Evolutionary conservation across 2,329 filamentous ascomycete species (phyloP), one percentile per base, ranked within the genome.

Genomic region (Penicillium sp.): DNA sequence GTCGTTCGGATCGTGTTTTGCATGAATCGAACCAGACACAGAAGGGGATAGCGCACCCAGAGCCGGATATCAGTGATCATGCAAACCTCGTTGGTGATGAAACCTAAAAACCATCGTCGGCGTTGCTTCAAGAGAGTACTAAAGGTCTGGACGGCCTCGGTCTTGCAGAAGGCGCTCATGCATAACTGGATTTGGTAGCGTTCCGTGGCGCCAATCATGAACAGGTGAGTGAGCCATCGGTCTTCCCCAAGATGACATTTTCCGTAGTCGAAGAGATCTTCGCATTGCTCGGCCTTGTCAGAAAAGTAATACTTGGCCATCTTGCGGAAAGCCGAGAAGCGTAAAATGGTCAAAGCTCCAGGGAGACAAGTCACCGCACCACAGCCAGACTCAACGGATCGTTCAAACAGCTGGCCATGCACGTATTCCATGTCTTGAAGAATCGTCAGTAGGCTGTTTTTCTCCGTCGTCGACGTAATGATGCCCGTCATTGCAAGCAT

Each of bases 241-340:
- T 99, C 94, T 75, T 97, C 94, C 39, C 94, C 94, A 43, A 97
- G 77, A 76, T 97, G 92, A 68, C 90, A 92, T 77, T 97, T 97
- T 55, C 91, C 92, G 71, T 93, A 97, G 72, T 99, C 93, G 70
- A 99, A 99, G 13, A 97, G 81, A 73, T 97, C 93, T 59, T 96
- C 91, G 69, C 92, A 96, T 70, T 96, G 90, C 74, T 96, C 93
- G 5, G 92, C 91, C 74, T 96, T 96, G 76, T 97, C 93, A 39
- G 92, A 92, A 74, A 99, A 99, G 77, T 99, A 97, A 77, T 96
- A 96, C 71, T 95, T 96, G 69, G 93, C 91, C 92, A 99, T 97
- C 69, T 90, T 89, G 57, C 92, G 85, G 76, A 99, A 97, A 5
- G 94, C 94, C 2, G 93, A 97, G 76, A 97, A 96, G 52, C 94